Evolutionary conservation across 805 yeast genomes (phyloP), one percentile per base, ranked within the genome.

Genomic region (Pichia kluyveri): DNA sequence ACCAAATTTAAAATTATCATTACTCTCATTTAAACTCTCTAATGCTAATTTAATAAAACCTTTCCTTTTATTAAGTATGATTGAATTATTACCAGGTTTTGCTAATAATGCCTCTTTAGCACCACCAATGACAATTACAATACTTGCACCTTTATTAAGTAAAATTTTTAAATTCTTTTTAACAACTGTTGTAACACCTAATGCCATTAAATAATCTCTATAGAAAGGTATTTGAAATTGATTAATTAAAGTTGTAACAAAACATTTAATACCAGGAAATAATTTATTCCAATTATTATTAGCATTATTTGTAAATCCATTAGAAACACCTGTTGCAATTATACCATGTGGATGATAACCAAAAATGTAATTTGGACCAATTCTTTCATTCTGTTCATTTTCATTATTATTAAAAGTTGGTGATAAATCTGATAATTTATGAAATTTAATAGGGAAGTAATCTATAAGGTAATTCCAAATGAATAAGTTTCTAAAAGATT

Each of bases 321-420:
- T 42, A 6, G 48, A 44, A 1, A 83, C 91, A 4, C 97, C 96
- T 75, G 90, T 73, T 1, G 96, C 86, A 14, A 90, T 88, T 10
- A 91, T 89, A 0, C 99, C 99, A 64, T 93, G 99, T 0, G 99
- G 99, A 64, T 90, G 97, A 59, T 88, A 83, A 0, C 97, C 96
- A 66, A 91, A 91, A 1, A 91, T 79, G 63, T 93, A 91, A 38
- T 83, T 70, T 2, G 87, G 90, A 0, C 88, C 91, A 4, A 79
- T 67, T 44, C 74, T 59, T 2, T 70, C 65, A 36, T 11, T 32
- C 18, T n/a, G n/a, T n/a, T n/a, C n/a, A n/a, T n/a, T n/a, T n/a
- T n/a, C n/a, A n/a, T 36, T 27, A 8, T 17, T 14, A 27, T 42
- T 39, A 10, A 43, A 31, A 19, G 96, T 83, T 3, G 98, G 97